A percentile compares a stretch with the other conserved stretches of the same genome.
Conservation (phyloP, 768 basidiomycete species). For the Mycena vitilis region DNA sequence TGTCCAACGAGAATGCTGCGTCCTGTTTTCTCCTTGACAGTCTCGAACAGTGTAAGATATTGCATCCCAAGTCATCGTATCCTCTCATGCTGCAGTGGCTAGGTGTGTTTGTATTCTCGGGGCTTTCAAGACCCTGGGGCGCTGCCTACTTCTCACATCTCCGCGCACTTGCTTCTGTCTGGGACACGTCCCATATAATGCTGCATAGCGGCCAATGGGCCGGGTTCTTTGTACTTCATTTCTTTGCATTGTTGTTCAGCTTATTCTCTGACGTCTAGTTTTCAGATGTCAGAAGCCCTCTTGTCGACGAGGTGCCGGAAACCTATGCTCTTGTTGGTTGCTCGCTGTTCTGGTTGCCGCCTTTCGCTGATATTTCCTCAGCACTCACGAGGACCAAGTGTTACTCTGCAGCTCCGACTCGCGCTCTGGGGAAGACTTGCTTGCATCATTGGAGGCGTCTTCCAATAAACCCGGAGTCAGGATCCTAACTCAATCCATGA, state of each 20-base stretch:
- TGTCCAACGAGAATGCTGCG: slow-evolving; percentile 9
- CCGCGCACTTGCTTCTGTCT: slow-evolving; percentile 1
- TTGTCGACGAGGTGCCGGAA: not conserved
- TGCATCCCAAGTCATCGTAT: not conserved
- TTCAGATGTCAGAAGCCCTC: slow-evolving; percentile 1
- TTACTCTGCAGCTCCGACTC: not conserved
- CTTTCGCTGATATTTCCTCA: not conserved
- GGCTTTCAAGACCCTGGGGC: not conserved
- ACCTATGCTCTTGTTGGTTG: not conserved
- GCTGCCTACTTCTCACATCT: not conserved
- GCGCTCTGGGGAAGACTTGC: not conserved
- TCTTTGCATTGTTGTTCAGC: not conserved
- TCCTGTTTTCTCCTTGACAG: slow-evolving; percentile 13
- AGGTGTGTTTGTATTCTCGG: not conserved
- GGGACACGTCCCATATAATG: not conserved
- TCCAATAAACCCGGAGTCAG: not conserved
- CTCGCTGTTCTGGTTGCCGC: too few species aligned
- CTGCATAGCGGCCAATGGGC: not conserved
- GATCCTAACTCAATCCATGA: not conserved
- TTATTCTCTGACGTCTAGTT: not conserved
- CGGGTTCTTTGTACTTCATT: not conserved
- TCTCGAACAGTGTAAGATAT: slow-evolving; percentile 5
- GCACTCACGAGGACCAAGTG: not conserved
- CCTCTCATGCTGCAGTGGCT: not conserved
- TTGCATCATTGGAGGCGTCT: not conserved